Evolutionary conservation across 1,139 yeast species (phyloP), one percentile per base, ranked within the genome.

Genomic region (Hemisphaericaspora xylofermentans): DNA sequence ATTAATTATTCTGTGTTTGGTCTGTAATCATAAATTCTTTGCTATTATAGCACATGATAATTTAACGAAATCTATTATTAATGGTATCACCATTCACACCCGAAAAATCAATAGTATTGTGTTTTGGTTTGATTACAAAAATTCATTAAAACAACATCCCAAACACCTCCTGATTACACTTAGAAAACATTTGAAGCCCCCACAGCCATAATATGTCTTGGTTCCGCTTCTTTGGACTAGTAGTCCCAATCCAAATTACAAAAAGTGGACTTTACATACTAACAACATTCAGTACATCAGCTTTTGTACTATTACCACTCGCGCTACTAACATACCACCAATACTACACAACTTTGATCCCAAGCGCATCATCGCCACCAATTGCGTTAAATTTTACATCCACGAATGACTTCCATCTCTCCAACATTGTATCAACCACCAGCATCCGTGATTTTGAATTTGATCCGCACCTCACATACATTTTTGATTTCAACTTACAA

Each of bases 271-370:
- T 61, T 13, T 63, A 61, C 38, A 17, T 53, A 1, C 19, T 48
- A 8, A 46, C 56, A 3, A 39, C 58, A 4, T 18, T 50, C 4
- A 36, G 53, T 18, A 48, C 61, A 19, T 36, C 55, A n/a, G 22
- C 54, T 25, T 45, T 50, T 3, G 41, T 60, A 1, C 46, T 64
- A 14, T 46, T 60, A 6, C 67, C 69, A 3, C 38, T 63, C 7
- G 52, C 68, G 10, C 37, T 60, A 3, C 30, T 62, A 15, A 52
- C 65, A 2, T 64, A 64, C 41, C 35, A 52, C 19, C 50, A 61
- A 16, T 64, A 64, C 41, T 63, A 60, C 40, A 43, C 49, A 18
- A 44, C 54, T 0, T 44, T 64, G 14, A 54, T 64, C 1, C 68
- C 68, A 1, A 35, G 48, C 18, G 9, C 43, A 26, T 36, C 44